Evolutionary conservation across 345 rosid species (phyloP).

Genomic region (Murraya paniculata): DNA sequence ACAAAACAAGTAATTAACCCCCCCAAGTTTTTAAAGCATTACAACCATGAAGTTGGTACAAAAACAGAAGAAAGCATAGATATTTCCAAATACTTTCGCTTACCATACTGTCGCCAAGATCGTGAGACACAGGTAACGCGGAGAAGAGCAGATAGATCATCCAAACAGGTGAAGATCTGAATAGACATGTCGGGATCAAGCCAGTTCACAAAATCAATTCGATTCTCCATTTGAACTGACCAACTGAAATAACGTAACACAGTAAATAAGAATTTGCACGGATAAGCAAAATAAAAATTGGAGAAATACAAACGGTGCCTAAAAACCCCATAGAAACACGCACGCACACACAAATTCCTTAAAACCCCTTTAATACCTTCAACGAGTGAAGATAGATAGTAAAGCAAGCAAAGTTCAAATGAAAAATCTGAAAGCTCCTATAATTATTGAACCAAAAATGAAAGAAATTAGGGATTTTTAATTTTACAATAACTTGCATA

Average conservation of each 20-base stretch:
- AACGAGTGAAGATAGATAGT: background rate
- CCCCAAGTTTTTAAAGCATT: background rate
- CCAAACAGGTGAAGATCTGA: constrained; percentile 49
- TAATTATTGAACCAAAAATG: background rate
- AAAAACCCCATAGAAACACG: background rate
- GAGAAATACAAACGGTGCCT: background rate
- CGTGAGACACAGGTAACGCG: constrained; percentile 66
- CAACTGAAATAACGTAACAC: constrained; percentile 2
- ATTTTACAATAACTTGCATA: background rate
- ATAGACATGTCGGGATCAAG: constrained; percentile 46
- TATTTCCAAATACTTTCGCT: constrained; percentile 13
- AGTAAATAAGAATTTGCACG: background rate
- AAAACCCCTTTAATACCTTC: background rate
- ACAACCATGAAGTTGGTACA: background rate
- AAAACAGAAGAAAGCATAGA: background rate
- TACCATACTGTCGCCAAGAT: constrained; percentile 70
- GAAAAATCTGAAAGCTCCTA: background rate
- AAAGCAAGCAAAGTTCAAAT: background rate
- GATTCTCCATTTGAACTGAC: constrained; percentile 28
- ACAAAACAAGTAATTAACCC: background rate
- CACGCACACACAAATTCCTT: background rate
- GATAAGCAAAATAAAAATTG: background rate
- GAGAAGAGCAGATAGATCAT: constrained; percentile 67
- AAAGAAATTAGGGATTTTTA: background rate
- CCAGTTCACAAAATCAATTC: constrained; percentile 48